Conservation (phyloP, 805 yeast genomes). For the Cyberlindnera bimundalis region DNA sequence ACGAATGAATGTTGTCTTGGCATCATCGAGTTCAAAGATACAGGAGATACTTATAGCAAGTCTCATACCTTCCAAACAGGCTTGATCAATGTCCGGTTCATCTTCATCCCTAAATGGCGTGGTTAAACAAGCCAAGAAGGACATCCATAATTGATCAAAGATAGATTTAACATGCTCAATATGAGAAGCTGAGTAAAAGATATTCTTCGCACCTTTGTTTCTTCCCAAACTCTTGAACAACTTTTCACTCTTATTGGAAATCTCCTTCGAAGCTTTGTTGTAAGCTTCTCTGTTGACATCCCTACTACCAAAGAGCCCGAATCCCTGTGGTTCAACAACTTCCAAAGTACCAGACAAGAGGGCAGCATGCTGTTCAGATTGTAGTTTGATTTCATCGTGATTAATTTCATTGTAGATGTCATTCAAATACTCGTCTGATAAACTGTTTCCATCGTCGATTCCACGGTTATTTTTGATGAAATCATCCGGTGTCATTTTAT, state of each 20-base stretch:
- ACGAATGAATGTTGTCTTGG: conserved; percentile 84
- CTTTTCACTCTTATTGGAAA: conserved; percentile 84
- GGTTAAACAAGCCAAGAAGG: conserved; percentile 88
- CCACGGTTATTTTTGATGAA: conserved; percentile 86
- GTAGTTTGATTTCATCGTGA: conserved; percentile 80
- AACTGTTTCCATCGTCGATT: conserved; percentile 84
- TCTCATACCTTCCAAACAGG: conserved; percentile 82
- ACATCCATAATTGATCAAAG: conserved; percentile 96
- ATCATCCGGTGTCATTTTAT: conserved; percentile 83
- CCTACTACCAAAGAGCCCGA: conserved; percentile 62
- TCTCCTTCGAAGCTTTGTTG: conserved; percentile 87
- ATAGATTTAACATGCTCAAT: conserved; percentile 89
- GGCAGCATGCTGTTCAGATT: conserved; percentile 93
- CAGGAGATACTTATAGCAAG: conserved; percentile 81
- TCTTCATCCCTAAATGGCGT: conserved; percentile 90
- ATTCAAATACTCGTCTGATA: conserved; percentile 69
- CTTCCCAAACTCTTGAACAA: conserved; percentile 66
- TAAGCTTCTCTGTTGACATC: conserved; percentile 81
- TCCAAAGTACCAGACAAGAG: conserved; percentile 61
- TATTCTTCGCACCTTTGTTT: conserved; percentile 39
- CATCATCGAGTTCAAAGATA: conserved; percentile 76
- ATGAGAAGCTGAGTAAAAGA: conserved; percentile 79
- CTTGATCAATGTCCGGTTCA: conserved; percentile 62
- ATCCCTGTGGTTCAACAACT: conserved; percentile 37
- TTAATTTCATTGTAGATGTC: conserved; percentile 76